A percentile compares a stretch with the other conserved stretches of the same genome.
These are phyloP conservation scores for Mycena sp. DNA, from an alignment of 1,284 basidiomycete species.

Conservation along the genomic window DNA sequence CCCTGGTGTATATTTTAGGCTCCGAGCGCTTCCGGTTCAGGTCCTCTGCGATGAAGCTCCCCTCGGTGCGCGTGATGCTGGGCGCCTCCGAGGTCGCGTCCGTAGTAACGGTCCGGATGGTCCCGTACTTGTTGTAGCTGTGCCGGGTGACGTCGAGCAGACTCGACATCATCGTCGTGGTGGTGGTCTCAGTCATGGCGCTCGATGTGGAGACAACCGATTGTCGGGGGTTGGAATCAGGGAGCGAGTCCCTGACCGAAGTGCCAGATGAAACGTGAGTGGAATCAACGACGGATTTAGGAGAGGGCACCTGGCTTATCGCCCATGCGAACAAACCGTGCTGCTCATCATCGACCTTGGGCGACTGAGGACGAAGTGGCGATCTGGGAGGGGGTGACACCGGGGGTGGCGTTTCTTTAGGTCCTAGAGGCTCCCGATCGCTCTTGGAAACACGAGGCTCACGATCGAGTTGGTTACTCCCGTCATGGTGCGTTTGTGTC, in stretches of 20 bases:
- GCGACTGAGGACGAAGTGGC: slow-evolving; percentile 55
- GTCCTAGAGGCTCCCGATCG: slow-evolving; percentile 28
- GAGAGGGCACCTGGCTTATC: slow-evolving; percentile 40
- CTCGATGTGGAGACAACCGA: slow-evolving; percentile 54
- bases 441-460: background rate
- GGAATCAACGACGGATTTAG: slow-evolving; percentile 26
- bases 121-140: slow-evolving; percentile 68
- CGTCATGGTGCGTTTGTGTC: slow-evolving; percentile 9
- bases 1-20: slow-evolving; percentile 48
- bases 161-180: slow-evolving; percentile 70
- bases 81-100: slow-evolving; percentile 76
- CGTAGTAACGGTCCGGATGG: slow-evolving; percentile 81
- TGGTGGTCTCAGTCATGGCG: slow-evolving; percentile 59
- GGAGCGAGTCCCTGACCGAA: slow-evolving; percentile 7
- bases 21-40: slow-evolving; percentile 50
- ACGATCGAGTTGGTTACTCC: slow-evolving; percentile 25
- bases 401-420: slow-evolving; percentile 38
- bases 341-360: slow-evolving; percentile 42
- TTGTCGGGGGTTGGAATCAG: slow-evolving; percentile 46
- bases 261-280: slow-evolving; percentile 12
- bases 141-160: slow-evolving; percentile 63
- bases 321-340: slow-evolving; percentile 42
- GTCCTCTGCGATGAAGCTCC: slow-evolving; percentile 63
- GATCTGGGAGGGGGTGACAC: slow-evolving; percentile 60
- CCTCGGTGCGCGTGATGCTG: slow-evolving; percentile 71